phyloP scores from a whole-genome alignment of 768 basidiomycete species.

The Pleurotus eryngii region DNA sequence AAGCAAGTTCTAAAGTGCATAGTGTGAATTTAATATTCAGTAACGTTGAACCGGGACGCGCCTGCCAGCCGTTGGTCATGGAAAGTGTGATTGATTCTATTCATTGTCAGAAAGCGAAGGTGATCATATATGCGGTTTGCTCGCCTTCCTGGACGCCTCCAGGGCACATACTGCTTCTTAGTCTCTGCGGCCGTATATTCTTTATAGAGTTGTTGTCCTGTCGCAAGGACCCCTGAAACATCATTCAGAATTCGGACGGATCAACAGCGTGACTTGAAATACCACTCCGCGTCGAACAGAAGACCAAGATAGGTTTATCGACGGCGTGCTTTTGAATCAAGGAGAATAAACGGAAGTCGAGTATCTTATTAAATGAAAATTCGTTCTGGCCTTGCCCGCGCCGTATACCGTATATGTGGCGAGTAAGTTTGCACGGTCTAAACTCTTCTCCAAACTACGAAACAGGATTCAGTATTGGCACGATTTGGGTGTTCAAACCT shows the following conservation, averaged over 20 bases:
- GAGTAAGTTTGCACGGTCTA: slow-evolving; percentile 77
- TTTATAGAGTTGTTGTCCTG: slow-evolving; percentile 76
- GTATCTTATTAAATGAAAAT: slow-evolving; percentile 65
- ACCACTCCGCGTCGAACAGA: slow-evolving; percentile 89
- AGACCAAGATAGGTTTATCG: slow-evolving; percentile 85
- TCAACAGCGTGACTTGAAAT: background rate
- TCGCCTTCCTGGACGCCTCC: slow-evolving; percentile 60
- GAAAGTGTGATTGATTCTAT: slow-evolving; percentile 56
- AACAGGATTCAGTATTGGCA: background rate
- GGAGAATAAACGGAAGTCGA: slow-evolving; percentile 72
- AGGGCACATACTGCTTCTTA: slow-evolving; percentile 54
- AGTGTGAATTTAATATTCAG: background rate
- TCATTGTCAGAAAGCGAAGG: background rate
- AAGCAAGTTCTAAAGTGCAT: slow-evolving; percentile 50
- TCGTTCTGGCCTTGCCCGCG: slow-evolving; percentile 68
- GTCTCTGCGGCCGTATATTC: slow-evolving; percentile 60
- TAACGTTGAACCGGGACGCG: slow-evolving; percentile 23
- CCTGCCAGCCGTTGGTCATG: slow-evolving; percentile 66
- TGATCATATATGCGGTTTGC: slow-evolving; percentile 5
- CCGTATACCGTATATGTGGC: slow-evolving; percentile 69
- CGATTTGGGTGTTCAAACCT: background rate
- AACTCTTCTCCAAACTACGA: slow-evolving; percentile 89
- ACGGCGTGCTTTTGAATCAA: slow-evolving; percentile 70
- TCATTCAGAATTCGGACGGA: background rate
- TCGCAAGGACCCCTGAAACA: slow-evolving; percentile 48